Base-by-base conservation (phyloP, 208 protist species). In the Porcisia deanei region DNA sequence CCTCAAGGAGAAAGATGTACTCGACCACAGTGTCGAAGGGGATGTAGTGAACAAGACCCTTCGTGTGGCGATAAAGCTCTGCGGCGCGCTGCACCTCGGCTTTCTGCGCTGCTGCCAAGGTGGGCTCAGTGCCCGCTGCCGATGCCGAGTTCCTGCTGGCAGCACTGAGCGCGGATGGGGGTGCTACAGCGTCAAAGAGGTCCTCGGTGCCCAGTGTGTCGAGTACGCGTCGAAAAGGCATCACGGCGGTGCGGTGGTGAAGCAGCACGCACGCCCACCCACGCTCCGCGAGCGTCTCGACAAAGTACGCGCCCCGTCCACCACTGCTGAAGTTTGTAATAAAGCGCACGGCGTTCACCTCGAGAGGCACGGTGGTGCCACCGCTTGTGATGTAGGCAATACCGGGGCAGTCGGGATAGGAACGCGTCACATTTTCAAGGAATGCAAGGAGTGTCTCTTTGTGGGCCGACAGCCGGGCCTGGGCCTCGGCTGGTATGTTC, bases 291-390 rank as follows among this genome's bases (percentile, higher is more conserved):
- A 94, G 81, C 39, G 72, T 69, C 61, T 97, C 93, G 5, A 89
- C 87, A 41, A 95, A 77, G 58, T 60, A 81, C 14, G 93, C 93
- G 16, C 93, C 93, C 58, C 93, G 91, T 41, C 85, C 86, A 71
- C 93, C 93, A 65, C 82, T 88, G 82, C 90, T 95, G 70, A 97
- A 94, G 85, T 97, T 97, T 22, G 87, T 90, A 60, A 97, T 54
- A 73, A 85, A 95, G 76, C 93, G 93, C 25, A 97, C 93, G 22
- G 93, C 83, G 70, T 94, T 91, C n/a, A 88, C 80, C 83, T 97
- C 93, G 8, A 97, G 80, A 5, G 93, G 89, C 39, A 94, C 91
- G 6, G 77, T 75, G 3, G 93, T 97, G 53, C 91, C 91, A 22
- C 93, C 93, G 71, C 91, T 94, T 3, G 93, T 94, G 77, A 97